Conservation (phyloP, 1,284 basidiomycete species). For the Boletus semigastroideus region DNA sequence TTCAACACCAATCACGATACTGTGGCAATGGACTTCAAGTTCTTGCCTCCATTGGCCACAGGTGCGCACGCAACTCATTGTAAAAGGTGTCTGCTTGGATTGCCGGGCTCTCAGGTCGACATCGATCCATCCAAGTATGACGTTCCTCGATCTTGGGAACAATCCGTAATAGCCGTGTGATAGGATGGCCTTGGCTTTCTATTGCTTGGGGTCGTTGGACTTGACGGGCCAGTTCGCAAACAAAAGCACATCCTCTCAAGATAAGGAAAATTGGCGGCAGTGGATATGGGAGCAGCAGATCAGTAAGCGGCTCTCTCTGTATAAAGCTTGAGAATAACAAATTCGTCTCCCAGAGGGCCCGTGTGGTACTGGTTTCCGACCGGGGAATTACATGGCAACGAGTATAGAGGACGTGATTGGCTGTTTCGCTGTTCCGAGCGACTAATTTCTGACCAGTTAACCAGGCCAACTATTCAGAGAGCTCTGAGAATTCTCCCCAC, state of each 20-base stretch:
- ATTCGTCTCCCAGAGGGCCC: conserved; percentile 37
- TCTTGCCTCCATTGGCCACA: conserved; percentile 36
- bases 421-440: conserved; percentile 1
- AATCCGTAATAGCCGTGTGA: conserved; percentile 14
- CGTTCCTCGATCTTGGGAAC: conserved; percentile 5
- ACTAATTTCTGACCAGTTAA: conserved; percentile 9
- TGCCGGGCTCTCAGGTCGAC: conserved; percentile 56
- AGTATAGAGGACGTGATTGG: conserved; percentile 15
- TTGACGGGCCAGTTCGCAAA: conserved; percentile 56
- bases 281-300: conserved; percentile 91
- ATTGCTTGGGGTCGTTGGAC: conserved; percentile 79
- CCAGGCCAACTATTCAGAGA: conserved; percentile 40
- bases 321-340: background rate
- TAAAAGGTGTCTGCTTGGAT: conserved; percentile 53
- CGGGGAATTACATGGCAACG: conserved; percentile 65
- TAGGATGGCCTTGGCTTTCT: conserved; percentile 83
- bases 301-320: conserved; percentile 38
- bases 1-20: too few relatives aligned
- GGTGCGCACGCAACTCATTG: conserved; percentile 52
- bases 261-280: conserved; percentile 65
- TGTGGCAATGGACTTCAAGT: conserved; percentile 11
- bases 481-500: conserved; percentile 65
- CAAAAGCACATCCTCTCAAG: conserved; percentile 45
- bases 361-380: conserved; percentile 73
- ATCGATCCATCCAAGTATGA: conserved; percentile 56